Evolutionary conservation across 2,329 filamentous ascomycete genomes (phyloP).

Genomic region (Botryotinia convoluta): DNA sequence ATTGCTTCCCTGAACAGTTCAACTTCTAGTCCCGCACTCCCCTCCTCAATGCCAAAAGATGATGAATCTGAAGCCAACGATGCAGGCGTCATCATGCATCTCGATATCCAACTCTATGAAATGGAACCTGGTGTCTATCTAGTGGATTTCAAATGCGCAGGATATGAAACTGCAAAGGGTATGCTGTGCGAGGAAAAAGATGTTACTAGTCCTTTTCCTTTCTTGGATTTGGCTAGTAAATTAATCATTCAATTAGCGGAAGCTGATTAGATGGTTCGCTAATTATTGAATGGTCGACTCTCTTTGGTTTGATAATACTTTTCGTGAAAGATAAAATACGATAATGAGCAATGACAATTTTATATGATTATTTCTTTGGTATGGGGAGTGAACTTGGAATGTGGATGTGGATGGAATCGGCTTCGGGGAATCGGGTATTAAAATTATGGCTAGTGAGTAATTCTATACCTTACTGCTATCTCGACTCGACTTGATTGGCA

Average conservation of each 20-base stretch:
- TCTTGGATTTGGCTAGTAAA: conserved; percentile 87
- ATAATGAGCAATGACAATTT: conserved; percentile 2
- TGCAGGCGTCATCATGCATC: conserved; percentile 72
- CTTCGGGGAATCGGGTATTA: neutral
- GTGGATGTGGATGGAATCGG: neutral
- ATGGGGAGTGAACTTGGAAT: neutral
- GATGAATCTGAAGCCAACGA: conserved; percentile 30
- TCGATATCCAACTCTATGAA: conserved; percentile 94
- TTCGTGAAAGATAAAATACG: neutral
- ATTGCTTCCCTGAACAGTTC: conserved; percentile 38
- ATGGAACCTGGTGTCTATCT: conserved; percentile 92
- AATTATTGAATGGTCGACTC: neutral
- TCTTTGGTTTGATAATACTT: neutral
- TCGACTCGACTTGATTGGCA: neutral
- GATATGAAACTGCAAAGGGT: conserved; percentile 80
- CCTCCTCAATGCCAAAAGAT: conserved; percentile 19
- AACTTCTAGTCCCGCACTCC: conserved; percentile 32
- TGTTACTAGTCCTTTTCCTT: conserved; percentile 91
- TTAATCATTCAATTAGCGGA: conserved; percentile 92
- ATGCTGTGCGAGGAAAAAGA: conserved; percentile 85
- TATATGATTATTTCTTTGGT: neutral
- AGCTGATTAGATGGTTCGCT: conserved; percentile 52
- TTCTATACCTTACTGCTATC: conserved; percentile 1
- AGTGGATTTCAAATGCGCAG: conserved; percentile 97
- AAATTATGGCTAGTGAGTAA: too few relatives aligned